These are phyloP conservation scores for Hyaloscypha hepaticicola DNA, from an alignment of 495 filamentous ascomycete genomes.

Conservation along the genomic window DNA sequence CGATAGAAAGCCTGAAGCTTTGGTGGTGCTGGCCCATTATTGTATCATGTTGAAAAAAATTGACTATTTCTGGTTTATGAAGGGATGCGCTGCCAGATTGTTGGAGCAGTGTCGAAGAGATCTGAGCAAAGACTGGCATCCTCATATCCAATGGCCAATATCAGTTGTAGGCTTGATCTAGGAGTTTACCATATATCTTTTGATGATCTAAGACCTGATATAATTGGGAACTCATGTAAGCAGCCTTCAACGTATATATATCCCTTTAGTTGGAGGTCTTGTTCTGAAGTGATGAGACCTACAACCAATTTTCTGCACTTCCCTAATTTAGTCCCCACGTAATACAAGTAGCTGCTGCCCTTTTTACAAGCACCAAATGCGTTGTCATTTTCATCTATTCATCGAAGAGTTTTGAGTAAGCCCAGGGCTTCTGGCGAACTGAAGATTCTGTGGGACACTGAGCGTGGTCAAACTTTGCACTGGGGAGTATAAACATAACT, in stretches of 20 bases:
- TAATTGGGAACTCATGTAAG: not conserved
- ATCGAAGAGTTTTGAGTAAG: constrained; percentile 31
- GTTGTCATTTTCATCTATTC: no score
- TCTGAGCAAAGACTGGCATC: constrained; percentile 35
- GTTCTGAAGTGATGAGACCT: no score
- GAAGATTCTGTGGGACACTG: constrained; percentile 31
- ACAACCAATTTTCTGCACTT: no score
- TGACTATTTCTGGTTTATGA: constrained; percentile 40
- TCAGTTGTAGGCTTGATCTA: not conserved
- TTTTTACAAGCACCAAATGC: constrained; percentile 31
- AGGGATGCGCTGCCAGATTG: constrained; percentile 37
- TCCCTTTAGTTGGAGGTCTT: no score
- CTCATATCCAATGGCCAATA: constrained; percentile 43
- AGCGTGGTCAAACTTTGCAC: not conserved
- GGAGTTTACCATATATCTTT: not conserved
- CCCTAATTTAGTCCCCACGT: no score
- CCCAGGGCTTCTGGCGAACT: constrained; percentile 34
- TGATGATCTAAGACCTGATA: no score
- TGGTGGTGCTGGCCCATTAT: constrained; percentile 42
- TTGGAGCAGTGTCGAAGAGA: constrained; percentile 35
- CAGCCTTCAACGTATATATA: constrained; percentile 10
- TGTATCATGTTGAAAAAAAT: constrained; percentile 39
- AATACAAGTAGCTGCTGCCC: no score
- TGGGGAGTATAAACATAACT: not conserved
- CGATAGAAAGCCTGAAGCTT: constrained; percentile 35